Evolutionary conservation across 352 stramenopile species (phyloP).

Genomic region (Phytophthora palmivora): DNA sequence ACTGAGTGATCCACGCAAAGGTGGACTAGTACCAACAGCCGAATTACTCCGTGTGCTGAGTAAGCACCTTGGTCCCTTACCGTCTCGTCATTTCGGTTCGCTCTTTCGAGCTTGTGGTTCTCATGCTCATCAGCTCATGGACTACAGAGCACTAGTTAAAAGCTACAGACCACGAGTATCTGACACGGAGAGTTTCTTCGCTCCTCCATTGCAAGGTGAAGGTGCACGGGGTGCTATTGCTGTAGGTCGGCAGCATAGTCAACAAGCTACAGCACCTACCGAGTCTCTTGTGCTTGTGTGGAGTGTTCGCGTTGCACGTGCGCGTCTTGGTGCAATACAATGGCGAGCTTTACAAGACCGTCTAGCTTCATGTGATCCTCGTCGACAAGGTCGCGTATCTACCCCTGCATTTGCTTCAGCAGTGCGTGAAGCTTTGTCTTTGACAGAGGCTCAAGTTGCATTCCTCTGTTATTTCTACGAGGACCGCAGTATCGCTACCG

Average conservation of each 20-base stretch:
- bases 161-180: constrained; percentile 67
- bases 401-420: constrained; percentile 53
- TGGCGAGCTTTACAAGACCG: constrained; percentile 66
- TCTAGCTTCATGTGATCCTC: constrained; percentile 51
- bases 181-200: constrained; percentile 64
- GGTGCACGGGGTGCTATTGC: constrained; percentile 29
- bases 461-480: constrained; percentile 86
- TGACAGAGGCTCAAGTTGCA: constrained; percentile 70
- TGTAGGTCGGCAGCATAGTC: constrained; percentile 46
- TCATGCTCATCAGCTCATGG: constrained; percentile 72
- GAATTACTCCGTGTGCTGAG: constrained; percentile 67
- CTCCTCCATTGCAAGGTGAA: constrained; percentile 30
- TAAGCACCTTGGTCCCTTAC: constrained; percentile 71
- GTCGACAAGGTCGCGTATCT: constrained; percentile 61
- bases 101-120: constrained; percentile 75
- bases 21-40: constrained; percentile 63
- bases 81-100: constrained; percentile 54
- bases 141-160: constrained; percentile 73
- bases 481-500: constrained; percentile 63
- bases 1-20: constrained; percentile 62
- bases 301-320: constrained; percentile 66
- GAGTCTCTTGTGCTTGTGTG: constrained; percentile 79
- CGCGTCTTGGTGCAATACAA: constrained; percentile 42
- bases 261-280: constrained; percentile 61
- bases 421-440: constrained; percentile 48